phyloP scores from a whole-genome alignment of 352 stramenopile species.

The Thalassiosira pacifica region DNA sequence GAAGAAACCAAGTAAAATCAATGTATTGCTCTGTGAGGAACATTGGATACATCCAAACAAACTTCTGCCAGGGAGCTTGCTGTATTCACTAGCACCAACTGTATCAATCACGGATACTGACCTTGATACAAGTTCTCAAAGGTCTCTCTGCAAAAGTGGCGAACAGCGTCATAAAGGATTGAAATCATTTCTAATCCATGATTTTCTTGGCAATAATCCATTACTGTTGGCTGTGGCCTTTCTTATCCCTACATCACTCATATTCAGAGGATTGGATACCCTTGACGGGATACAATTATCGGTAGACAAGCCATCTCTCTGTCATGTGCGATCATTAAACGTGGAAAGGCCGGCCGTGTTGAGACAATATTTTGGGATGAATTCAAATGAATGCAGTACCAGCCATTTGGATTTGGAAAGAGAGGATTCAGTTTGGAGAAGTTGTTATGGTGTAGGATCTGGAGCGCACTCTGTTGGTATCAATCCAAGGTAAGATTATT shows the following conservation, averaged over 20 bases:
- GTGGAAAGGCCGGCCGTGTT: constrained; percentile 23
- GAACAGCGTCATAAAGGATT: constrained; percentile 12
- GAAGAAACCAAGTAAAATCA: constrained; percentile 11
- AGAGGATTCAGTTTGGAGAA: constrained; percentile 21
- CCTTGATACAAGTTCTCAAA: not conserved
- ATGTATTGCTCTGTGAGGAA: constrained; percentile 35
- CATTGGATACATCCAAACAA: constrained; percentile 16
- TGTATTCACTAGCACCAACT: too few species aligned
- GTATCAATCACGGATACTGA: not conserved
- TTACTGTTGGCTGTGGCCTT: constrained; percentile 26
- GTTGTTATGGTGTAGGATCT: constrained; percentile 18
- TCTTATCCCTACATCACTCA: constrained; percentile 14
- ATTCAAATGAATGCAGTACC: constrained; percentile 19
- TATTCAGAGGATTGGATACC: constrained; percentile 23
- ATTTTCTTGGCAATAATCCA: constrained; percentile 25
- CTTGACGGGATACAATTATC: constrained; percentile 24
- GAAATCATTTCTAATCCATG: constrained; percentile 22
- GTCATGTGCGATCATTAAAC: constrained; percentile 13
- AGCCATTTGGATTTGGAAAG: constrained; percentile 12
- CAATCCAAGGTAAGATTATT: constrained; percentile 27
- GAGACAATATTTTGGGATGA: constrained; percentile 29
- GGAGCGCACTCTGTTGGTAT: constrained; percentile 23
- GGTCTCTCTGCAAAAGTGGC: not conserved
- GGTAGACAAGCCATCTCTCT: constrained; percentile 26
- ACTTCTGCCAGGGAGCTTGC: constrained; percentile 9